Evolutionary conservation across 2,329 filamentous ascomycete species (phyloP), one percentile per base, ranked within the genome.

Genomic region (Colletotrichum sp.): DNA sequence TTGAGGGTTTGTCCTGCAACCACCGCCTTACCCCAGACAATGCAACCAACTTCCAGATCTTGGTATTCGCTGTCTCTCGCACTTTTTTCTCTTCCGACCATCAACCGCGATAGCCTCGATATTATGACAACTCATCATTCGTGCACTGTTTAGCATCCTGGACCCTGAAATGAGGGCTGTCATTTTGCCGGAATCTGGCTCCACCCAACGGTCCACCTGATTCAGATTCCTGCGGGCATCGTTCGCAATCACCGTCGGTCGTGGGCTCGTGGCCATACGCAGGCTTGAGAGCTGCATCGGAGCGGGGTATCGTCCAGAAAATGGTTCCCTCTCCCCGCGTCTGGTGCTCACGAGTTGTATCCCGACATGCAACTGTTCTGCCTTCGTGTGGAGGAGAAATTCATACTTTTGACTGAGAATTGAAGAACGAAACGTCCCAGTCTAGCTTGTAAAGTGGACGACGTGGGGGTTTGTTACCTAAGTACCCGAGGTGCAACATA

Each of bases 21-120:
- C 4, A 55, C 5, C 15, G 52, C 62, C 69, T 75, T 72, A 68
- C 73, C 73, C 73, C 69, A 73, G 73, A 68, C 73, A 56, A 72
- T 73, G 56, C 56, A 28, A 62, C 24, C 68, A 66, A 66, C 15
- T 32, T 75, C 15, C 26, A 48, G 56, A 15, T 36, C 48, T 30
- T n/a, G n/a, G n/a, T n/a, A n/a, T n/a, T n/a, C n/a, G n/a, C n/a
- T n/a, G n/a, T n/a, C n/a, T n/a, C n/a, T n/a, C n/a, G n/a, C n/a
- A n/a, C n/a, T n/a, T n/a, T n/a, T n/a, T n/a, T n/a, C n/a, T n/a
- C n/a, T n/a, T 18, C 71, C 38, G 32, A 62, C 55, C 18, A 55
- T 18, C 26, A 43, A 24, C 61, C 34, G 56, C 34, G 43, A 24
- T 32, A 58, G n/a, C 43, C 38, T 74, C 60, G 36, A 38, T 24